A percentile compares a stretch with the other conserved stretches of the same genome.
Evolutionary conservation across 2,329 filamentous ascomycete species (phyloP).

Genomic region (Hawksworthiomyces lignivorus): DNA sequence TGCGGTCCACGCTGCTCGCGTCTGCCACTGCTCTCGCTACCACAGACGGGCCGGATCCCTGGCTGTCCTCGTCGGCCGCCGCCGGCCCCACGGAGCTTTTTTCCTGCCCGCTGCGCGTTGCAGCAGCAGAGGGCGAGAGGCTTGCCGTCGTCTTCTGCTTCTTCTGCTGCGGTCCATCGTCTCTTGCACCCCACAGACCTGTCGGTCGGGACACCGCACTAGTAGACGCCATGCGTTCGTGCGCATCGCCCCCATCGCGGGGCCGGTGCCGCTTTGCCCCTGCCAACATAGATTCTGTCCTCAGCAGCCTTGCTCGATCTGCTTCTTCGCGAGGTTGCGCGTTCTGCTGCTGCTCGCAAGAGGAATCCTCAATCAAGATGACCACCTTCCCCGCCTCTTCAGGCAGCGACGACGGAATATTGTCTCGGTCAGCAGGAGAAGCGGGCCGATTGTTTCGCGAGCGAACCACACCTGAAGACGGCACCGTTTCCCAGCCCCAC

Average conservation of each 20-base stretch:
- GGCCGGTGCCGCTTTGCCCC: neutral
- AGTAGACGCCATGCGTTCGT: no score
- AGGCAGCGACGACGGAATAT: constrained; percentile 14
- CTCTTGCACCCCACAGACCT: neutral
- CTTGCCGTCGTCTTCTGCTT: neutral
- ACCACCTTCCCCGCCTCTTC: constrained; percentile 11
- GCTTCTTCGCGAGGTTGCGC: no score
- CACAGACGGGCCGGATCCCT: no score
- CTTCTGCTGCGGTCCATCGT: neutral
- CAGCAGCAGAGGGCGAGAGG: no score
- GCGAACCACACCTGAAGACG: neutral
- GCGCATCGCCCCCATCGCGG: no score
- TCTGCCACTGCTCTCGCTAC: no score
- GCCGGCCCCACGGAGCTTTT: no score
- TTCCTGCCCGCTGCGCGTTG: no score
- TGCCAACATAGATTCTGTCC: neutral
- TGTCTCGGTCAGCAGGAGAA: neutral
- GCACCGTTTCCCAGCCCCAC: neutral
- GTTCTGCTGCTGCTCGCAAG: no score
- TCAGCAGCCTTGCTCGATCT: neutral
- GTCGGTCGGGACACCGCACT: no score
- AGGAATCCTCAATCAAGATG: neutral
- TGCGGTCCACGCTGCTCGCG: no score
- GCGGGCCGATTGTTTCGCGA: neutral
- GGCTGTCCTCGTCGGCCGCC: no score